Conservation (phyloP, 345 rosid species). For the Noccaea bulbosa region DNA sequence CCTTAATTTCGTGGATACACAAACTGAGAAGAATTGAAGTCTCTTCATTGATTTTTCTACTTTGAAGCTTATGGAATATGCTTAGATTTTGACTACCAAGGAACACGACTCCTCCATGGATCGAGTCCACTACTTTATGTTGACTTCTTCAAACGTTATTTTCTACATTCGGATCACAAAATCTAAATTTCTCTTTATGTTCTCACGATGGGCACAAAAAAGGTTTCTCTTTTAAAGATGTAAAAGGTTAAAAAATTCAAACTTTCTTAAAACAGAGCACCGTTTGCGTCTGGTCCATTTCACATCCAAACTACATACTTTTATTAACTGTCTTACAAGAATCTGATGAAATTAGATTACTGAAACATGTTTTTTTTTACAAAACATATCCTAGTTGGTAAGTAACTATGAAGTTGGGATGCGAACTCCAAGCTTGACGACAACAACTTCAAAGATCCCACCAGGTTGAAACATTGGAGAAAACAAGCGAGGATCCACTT, state of each 20-base stretch:
- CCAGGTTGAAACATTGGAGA: constrained; percentile 51
- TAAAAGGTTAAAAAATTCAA: too few relatives aligned
- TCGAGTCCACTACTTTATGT: constrained; percentile 35
- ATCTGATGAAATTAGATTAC: constrained; percentile 6
- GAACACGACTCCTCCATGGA: constrained; percentile 30
- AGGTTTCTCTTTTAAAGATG: not conserved
- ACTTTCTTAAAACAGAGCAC: too few relatives aligned
- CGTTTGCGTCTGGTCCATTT: too few relatives aligned
- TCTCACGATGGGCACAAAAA: constrained; percentile 28
- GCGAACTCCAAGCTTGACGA: constrained; percentile 46
- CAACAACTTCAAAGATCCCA: constrained; percentile 73
- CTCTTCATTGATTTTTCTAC: constrained; percentile 23
- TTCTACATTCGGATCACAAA: not conserved
- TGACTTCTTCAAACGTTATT: constrained; percentile 29
- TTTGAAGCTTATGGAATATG: constrained; percentile 35
- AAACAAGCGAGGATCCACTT: constrained; percentile 70
- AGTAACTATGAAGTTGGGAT: constrained; percentile 21
- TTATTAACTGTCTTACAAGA: not conserved
- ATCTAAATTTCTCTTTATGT: constrained; percentile 5
- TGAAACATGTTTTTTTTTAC: constrained; percentile 5
- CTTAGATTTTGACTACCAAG: constrained; percentile 34
- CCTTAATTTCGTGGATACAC: constrained; percentile 6
- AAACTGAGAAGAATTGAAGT: constrained; percentile 27
- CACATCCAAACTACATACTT: constrained; percentile 1
- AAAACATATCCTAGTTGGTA: constrained; percentile 3